phyloP scores from a whole-genome alignment of 108 stramenopile species.

The Skeletonema tropicum region DNA sequence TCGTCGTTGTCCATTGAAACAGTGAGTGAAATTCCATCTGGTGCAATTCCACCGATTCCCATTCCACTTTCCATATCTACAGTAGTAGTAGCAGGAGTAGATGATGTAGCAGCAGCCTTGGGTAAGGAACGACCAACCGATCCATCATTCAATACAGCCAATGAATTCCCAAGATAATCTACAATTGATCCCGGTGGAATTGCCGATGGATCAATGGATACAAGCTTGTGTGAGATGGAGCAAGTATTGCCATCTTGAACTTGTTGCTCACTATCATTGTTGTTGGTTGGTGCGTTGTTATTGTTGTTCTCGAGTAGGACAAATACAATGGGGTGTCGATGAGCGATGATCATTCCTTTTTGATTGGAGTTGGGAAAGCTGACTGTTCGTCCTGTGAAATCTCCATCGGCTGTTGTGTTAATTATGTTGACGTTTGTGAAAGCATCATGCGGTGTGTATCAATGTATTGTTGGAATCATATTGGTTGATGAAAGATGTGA shows the following conservation, averaged over 20 bases:
- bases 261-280: conserved; percentile 14
- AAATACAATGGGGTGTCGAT: conserved; percentile 85
- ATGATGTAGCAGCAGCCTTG: background rate
- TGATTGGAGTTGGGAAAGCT: conserved; percentile 44
- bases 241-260: conserved; percentile 30
- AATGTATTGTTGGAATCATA: no score
- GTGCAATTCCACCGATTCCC: background rate
- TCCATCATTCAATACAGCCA: conserved; percentile 27
- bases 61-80: background rate
- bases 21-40: conserved; percentile 9
- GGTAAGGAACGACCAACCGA: conserved; percentile 9
- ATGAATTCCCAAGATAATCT: conserved; percentile 57
- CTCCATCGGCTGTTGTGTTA: conserved; percentile 52
- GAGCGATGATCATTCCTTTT: conserved; percentile 71
- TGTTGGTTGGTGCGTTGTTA: background rate
- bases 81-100: background rate
- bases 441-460: background rate
- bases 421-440: background rate
- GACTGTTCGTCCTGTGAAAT: conserved; percentile 70
- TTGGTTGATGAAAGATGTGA: no score
- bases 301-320: conserved; percentile 43
- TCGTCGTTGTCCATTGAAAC: conserved; percentile 1
- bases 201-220: conserved; percentile 41
- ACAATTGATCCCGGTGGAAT: conserved; percentile 44
- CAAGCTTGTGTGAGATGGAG: conserved; percentile 27